phyloP scores from a whole-genome alignment of 23 red algal species.

The Gracilariopsis chorda region DNA sequence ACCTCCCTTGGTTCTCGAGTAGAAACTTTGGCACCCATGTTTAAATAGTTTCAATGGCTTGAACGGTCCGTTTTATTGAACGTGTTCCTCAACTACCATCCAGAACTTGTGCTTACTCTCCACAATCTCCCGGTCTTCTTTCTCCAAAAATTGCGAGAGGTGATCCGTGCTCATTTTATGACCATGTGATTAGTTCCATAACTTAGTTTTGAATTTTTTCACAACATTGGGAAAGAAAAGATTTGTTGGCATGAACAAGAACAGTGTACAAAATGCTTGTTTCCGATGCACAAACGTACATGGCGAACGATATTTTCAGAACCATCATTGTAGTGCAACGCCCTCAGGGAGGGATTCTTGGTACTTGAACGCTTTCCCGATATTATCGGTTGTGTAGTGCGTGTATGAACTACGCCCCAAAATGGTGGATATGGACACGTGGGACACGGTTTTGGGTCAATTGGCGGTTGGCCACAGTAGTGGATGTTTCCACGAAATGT shows the following conservation, averaged over 20 bases:
- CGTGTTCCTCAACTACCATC: background rate
- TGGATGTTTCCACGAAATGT: too few species aligned
- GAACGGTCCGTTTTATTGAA: background rate
- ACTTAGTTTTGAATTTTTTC: background rate
- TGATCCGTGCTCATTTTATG: background rate
- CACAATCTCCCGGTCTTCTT: background rate
- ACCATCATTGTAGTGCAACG: too few species aligned
- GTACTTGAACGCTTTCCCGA: too few species aligned
- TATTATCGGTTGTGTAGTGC: too few species aligned
- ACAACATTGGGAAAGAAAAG: background rate
- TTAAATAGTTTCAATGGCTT: slow-evolving; percentile 15
- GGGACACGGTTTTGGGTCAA: too few species aligned
- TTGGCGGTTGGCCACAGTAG: too few species aligned
- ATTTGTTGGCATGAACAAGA: background rate
- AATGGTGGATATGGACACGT: too few species aligned
- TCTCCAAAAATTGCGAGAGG: background rate
- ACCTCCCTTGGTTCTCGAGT: slow-evolving; percentile 13
- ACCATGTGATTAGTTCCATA: background rate
- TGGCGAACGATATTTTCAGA: background rate
- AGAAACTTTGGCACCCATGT: background rate
- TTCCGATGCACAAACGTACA: background rate
- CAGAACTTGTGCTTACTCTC: background rate
- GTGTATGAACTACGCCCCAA: too few species aligned
- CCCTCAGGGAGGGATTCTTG: too few species aligned
- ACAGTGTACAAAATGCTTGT: slow-evolving; percentile 4